Base-by-base conservation (phyloP, 2,329 filamentous ascomycete species). In the Penicillium brasilianum region DNA sequence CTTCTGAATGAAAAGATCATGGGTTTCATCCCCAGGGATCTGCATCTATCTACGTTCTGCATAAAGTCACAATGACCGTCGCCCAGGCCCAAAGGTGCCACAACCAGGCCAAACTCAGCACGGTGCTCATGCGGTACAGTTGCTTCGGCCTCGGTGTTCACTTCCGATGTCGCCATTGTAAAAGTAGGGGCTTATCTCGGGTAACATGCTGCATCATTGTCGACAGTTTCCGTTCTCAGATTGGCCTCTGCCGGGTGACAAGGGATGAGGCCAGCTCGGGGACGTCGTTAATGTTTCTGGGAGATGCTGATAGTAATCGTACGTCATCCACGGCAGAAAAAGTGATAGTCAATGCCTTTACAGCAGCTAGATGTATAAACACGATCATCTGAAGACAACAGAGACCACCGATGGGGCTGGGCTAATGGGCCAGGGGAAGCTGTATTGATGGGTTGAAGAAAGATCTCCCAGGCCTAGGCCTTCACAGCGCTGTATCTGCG, bases 1-100 rank as follows among this genome's bases (percentile, higher is more conserved):
- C 60, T 55, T 59, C 50, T 55, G 51, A 36, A 36, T 44, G 37
- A 30, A 58, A 65, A 41, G 54, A 62, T 59, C 43, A 61, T 57
- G 54, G 58, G 46, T 60, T 58, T 34, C 13, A 32, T 22, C 53
- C 43, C 37, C 62, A 61, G 62, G 63, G 64, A 67, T 60, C 70
- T 54, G 36, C 60, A 69, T 72, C 72, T 76, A 76, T 76, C 75
- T 77, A 77, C 74, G 70, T 68, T 69, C 63, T 71, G 69, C 64
- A 73, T 63, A 69, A 71, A 61, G 57, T 65, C 57, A 69, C 34
- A 64, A 62, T 58, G 60, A 57, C 49, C 48, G 58, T 46, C 25
- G 43, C 50, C 41, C n/a, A 39, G 22, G 34, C 18, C 11, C 39
- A 28, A 43, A 9, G 20, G 20, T 54, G 52, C 52, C 25, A 43